A percentile compares a stretch with the other conserved stretches of the same genome.
Evolutionary conservation across 2,329 filamentous ascomycete genomes (phyloP).

Genomic region (Teratosphaeriaceae sp.): DNA sequence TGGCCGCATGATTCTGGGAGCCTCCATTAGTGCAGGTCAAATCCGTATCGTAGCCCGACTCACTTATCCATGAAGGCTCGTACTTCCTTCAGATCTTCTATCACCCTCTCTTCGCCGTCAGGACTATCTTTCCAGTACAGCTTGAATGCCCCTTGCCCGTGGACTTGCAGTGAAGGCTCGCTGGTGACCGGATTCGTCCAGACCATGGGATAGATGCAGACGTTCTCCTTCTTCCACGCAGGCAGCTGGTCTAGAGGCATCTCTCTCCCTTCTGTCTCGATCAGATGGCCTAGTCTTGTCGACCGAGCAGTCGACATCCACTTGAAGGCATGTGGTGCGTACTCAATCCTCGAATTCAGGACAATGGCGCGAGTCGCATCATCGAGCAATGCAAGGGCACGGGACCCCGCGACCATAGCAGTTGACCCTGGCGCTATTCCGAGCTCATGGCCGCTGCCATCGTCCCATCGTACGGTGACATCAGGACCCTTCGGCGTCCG

Average conservation of each 20-base stretch:
- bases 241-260: slow-evolving; percentile 9
- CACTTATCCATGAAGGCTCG: slow-evolving; percentile 10
- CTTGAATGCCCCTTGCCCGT: slow-evolving; percentile 10
- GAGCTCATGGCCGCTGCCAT: slow-evolving; percentile 8
- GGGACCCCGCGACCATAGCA: slow-evolving; percentile 10
- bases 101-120: slow-evolving; percentile 5
- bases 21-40: too few species aligned
- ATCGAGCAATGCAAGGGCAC: slow-evolving; percentile 9
- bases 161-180: slow-evolving; percentile 10
- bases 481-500: slow-evolving; percentile 11
- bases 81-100: slow-evolving; percentile 9
- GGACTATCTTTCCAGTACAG: slow-evolving; percentile 8
- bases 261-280: slow-evolving; percentile 11
- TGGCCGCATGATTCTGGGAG: slow-evolving; percentile 8
- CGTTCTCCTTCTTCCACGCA: slow-evolving; percentile 7
- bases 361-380: slow-evolving; percentile 7
- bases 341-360: slow-evolving; percentile 9
- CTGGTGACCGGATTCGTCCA: slow-evolving; percentile 10
- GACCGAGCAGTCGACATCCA: slow-evolving; percentile 13
- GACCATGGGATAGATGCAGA: slow-evolving; percentile 12
- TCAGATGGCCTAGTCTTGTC: slow-evolving; percentile 8
- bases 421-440: slow-evolving; percentile 9
- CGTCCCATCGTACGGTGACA: slow-evolving; percentile 10
- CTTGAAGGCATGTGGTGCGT: slow-evolving; percentile 10
- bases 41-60: not conserved